Percentiles rank a stretch among this genome's conserved stretches.
Conservation (phyloP, 2,329 filamentous ascomycete genomes). For the Xylariaceae sp. region DNA sequence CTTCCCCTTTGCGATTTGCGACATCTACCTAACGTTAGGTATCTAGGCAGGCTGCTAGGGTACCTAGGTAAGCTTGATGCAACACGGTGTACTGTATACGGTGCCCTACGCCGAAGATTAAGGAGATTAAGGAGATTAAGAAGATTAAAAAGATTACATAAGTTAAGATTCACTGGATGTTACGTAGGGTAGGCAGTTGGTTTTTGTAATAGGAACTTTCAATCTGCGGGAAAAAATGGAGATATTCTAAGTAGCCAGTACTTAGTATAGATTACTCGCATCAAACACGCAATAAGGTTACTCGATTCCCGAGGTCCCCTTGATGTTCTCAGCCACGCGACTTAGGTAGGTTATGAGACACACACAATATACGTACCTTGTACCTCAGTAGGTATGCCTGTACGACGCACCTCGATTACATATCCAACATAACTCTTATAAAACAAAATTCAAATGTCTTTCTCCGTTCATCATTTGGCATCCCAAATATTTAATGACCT, state of each 20-base stretch:
- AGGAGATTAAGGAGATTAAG: too few species aligned
- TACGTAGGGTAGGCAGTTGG: slow-evolving; percentile 5
- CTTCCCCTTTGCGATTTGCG: not conserved
- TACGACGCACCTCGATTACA: not conserved
- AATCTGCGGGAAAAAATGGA: not conserved
- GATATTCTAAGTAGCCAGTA: not conserved
- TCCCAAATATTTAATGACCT: not conserved
- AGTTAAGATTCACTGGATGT: not conserved
- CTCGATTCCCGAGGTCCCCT: not conserved
- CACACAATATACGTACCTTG: too few species aligned
- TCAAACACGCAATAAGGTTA: not conserved
- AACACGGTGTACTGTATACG: not conserved
- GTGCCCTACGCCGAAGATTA: not conserved
- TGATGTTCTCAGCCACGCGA: not conserved
- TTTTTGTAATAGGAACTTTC: not conserved
- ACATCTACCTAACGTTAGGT: not conserved
- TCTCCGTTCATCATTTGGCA: not conserved
- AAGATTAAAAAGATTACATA: too few species aligned
- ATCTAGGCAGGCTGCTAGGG: not conserved
- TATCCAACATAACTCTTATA: too few species aligned
- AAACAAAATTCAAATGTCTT: not conserved
- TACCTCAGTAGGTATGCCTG: too few species aligned
- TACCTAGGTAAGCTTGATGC: not conserved
- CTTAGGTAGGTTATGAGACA: not conserved
- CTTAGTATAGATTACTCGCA: not conserved